phyloP scores from a whole-genome alignment of 2,329 filamentous ascomycete species.

The Xylaria arbuscula region DNA sequence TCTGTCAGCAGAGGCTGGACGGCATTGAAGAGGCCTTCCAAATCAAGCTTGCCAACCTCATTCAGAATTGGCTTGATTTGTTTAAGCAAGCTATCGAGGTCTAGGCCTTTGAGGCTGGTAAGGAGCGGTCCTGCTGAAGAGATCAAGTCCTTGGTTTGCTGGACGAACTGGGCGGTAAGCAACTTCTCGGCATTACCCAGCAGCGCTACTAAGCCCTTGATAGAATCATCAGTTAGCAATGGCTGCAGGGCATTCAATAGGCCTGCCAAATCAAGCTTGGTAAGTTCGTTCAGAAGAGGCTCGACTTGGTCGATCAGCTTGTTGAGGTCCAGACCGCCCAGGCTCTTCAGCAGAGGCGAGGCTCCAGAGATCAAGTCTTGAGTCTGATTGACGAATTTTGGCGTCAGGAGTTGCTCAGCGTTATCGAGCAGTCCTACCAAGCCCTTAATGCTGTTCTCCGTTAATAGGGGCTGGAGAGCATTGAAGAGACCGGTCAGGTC shows the following conservation, averaged over 20 bases:
- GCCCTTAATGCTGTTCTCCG: conserved; percentile 49
- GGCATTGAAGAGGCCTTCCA: conserved; percentile 50
- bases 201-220: conserved; percentile 48
- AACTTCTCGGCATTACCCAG: conserved; percentile 49
- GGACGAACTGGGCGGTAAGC: conserved; percentile 46
- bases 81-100: conserved; percentile 49
- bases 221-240: conserved; percentile 49
- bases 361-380: conserved; percentile 44
- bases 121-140: conserved; percentile 43
- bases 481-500: conserved; percentile 49
- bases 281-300: conserved; percentile 50
- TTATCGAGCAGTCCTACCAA: conserved; percentile 50
- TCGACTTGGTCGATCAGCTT: conserved; percentile 46
- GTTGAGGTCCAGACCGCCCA: conserved; percentile 50
- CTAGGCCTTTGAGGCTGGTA: conserved; percentile 45
- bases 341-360: conserved; percentile 42
- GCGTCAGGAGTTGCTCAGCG: conserved; percentile 48
- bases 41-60: conserved; percentile 50
- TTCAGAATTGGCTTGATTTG: conserved; percentile 49
- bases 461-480: conserved; percentile 51
- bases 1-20: conserved; percentile 51
- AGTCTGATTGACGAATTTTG: conserved; percentile 46
- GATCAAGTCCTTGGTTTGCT: conserved; percentile 47
- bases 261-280: conserved; percentile 51
- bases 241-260: conserved; percentile 52